Evolutionary conservation across 495 filamentous ascomycete species (phyloP), one percentile per base, ranked within the genome.

Genomic region (Neurospora pannonica): DNA sequence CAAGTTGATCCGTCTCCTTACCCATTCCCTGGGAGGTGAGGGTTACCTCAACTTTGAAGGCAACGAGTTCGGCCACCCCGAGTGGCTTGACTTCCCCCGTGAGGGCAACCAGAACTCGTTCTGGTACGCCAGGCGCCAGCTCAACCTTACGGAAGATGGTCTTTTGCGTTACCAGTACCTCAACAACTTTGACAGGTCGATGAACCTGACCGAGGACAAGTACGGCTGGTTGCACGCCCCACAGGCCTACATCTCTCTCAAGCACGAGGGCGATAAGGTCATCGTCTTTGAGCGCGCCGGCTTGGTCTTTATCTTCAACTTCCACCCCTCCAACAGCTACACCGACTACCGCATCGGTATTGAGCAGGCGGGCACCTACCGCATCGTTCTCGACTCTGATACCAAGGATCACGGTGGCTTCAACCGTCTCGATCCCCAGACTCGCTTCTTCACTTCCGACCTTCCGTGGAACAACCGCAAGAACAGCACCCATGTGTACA

Each of bases 11-110:
- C 92, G 96, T 19, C 89, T 98, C 9, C 84, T 98, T 72, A 99
- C 96, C 31, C 97, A 99, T 83, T 89, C 86, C 38, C 89, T 99
- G n/a, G 96, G 97, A 71, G 96, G 96, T 75, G 96, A 99, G 83
- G 96, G 95, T 46, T 99, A 97, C 78, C 94, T 98, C 71, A 98
- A 98, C 84, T 99, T 99, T 78, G 94, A 97, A 83, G 96, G 95
- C 75, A 99, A 99, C 83, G 96, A 99, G 82, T 99, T 99, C 82
- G 96, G 96, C 2, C 96, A 99, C 82, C 96, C 96, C 0, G 96
- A 99, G 85, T 99, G 96, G 96, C 93, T 99, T 72, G 96, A 99
- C 82, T 99, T 99, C 84, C 96, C 96, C 13, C 92, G 96, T 38
- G 94, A 88, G 75, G 96, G 97, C 69, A 99, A 99, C 87, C 84